Evolutionary conservation across 768 basidiomycete species (phyloP), one percentile per base, ranked within the genome.

Genomic region (Mycena capillaripes): DNA sequence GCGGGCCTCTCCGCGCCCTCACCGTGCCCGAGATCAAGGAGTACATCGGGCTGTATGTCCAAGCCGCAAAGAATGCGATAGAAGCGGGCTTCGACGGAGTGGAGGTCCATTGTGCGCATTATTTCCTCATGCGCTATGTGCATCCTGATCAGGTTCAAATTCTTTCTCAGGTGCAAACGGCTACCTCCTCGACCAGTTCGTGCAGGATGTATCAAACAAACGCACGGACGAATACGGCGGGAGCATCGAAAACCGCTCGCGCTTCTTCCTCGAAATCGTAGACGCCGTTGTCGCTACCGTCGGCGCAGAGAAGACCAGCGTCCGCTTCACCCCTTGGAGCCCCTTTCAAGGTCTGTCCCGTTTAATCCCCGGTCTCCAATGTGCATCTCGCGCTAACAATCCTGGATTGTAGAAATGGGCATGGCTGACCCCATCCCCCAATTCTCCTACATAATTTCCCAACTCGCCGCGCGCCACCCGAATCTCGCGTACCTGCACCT

Each of bases 201-300:
- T 86, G 23, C 83, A 87, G 63, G 73, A 67, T 40, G 74, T 58
- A 0, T 27, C 44, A 2, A 73, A 73, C 42, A 62, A 64, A 3
- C 67, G 72, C 25, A 70, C 67, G 73, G 88, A 89, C 76, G 80
- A 84, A 52, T 91, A 88, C 74, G 90, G 90, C 6, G 90, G 90
- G 3, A 78, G 77, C 21, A 73, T 89, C 40, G 82, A 85, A 71
- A 89, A 89, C 77, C 83, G 90, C 29, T 76, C 79, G 16, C 83
- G 87, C 0, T 84, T 91, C 77, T 62, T 82, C 2, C 78, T 87
- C 11, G 85, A 88, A 74, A 83, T 86, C 68, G 77, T 86, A 40
- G 69, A 83, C 8, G 86, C 86, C 17, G 82, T 89, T 27, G 76
- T 75, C 56, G 76, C 78, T 9, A 83, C 82, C 1, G 81, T 89